Conservation (phyloP, 1,284 basidiomycete species). For the Volvariella surrecta region DNA sequence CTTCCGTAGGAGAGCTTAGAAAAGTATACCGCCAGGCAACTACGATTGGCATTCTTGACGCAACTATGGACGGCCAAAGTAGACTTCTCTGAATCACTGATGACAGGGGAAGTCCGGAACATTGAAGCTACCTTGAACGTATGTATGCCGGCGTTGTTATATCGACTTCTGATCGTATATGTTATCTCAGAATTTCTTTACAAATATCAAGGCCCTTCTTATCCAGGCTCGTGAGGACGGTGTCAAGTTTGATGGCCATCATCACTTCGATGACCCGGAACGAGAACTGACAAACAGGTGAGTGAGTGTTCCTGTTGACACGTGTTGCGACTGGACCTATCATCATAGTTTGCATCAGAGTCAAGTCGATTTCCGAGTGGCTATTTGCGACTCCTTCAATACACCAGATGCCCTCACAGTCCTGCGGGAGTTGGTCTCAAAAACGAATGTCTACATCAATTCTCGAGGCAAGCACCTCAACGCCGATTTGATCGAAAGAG, state of each 20-base stretch:
- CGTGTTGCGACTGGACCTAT: conserved; percentile 10
- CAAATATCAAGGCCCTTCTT: conserved; percentile 77
- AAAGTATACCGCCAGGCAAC: conserved; percentile 80
- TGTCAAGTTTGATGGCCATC: conserved; percentile 45
- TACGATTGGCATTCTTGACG: conserved; percentile 90
- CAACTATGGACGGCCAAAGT: conserved; percentile 91
- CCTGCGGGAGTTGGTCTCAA: conserved; percentile 80
- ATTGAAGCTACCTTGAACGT: conserved; percentile 88
- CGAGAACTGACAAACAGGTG: conserved; percentile 57
- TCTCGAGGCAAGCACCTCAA: conserved; percentile 54
- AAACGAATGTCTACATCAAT: conserved; percentile 86
- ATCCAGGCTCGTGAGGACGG: conserved; percentile 41
- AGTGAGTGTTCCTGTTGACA: conserved; percentile 12
- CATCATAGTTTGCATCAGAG: conserved; percentile 59
- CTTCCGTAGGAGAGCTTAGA: conserved; percentile 76
- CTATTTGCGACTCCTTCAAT: conserved; percentile 97
- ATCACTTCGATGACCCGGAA: conserved; percentile 61
- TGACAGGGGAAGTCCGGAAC: conserved; percentile 83
- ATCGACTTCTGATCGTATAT: background rate
- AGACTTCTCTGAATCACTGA: conserved; percentile 89
- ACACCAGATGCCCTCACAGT: conserved; percentile 79
- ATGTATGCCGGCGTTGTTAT: conserved; percentile 18
- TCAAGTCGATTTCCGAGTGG: conserved; percentile 78
- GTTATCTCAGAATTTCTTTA: conserved; percentile 83
- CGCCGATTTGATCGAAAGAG: conserved; percentile 61